A percentile compares a stretch with the other conserved stretches of the same genome.
Evolutionary conservation across 805 yeast genomes (phyloP).

Genomic region (Teunomyces lycoperdinae): DNA sequence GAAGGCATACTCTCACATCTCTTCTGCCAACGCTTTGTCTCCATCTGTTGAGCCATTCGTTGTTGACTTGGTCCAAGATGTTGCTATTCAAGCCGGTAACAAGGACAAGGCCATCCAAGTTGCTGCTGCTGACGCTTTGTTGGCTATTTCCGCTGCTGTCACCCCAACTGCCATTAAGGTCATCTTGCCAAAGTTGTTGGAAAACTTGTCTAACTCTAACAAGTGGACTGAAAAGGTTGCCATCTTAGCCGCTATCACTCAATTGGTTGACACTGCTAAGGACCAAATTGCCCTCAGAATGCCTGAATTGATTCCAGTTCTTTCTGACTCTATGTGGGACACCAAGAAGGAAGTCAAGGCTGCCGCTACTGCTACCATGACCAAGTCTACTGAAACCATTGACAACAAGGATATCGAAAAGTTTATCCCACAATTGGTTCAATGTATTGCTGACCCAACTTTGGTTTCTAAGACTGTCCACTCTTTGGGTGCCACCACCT

Average conservation of each 20-base stretch:
- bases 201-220: constrained; percentile 65
- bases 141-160: constrained; percentile 73
- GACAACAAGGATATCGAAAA: constrained; percentile 99
- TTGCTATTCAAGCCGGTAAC: constrained; percentile 84
- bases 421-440: constrained; percentile 96
- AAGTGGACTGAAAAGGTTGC: constrained; percentile 99
- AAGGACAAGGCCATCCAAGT: constrained; percentile 75
- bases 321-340: constrained; percentile 99
- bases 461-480: constrained; percentile 99
- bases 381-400: constrained; percentile 94
- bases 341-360: constrained; percentile 97
- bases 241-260: constrained; percentile 77
- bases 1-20: constrained; percentile 81
- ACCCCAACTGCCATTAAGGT: constrained; percentile 94
- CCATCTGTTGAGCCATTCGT: constrained; percentile 96
- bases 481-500: constrained; percentile 98
- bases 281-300: constrained; percentile 96
- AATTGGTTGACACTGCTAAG: constrained; percentile 91
- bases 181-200: constrained; percentile 75
- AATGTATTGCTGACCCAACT: constrained; percentile 94
- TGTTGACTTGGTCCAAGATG: constrained; percentile 69
- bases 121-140: constrained; percentile 72
- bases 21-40: constrained; percentile 70
- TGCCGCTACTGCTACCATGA: constrained; percentile 94
- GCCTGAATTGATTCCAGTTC: constrained; percentile 98